phyloP scores from a whole-genome alignment of 2,329 filamentous ascomycete genomes.

The Chaetomiaceae sp. region DNA sequence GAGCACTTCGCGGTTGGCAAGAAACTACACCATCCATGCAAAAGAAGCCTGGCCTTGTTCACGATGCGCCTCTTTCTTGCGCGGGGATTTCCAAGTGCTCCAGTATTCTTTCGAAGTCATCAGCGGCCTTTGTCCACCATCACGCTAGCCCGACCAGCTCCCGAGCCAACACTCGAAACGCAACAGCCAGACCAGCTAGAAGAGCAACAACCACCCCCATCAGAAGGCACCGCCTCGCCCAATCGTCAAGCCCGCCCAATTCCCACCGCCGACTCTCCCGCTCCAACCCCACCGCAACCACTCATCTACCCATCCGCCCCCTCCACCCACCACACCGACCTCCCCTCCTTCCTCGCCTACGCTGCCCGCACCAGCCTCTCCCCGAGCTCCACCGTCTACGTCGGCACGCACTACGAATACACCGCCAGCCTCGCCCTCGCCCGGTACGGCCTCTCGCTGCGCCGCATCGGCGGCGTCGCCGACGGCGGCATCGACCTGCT shows the following conservation, averaged over 20 bases:
- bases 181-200: not conserved
- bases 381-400: slow-evolving; percentile 52
- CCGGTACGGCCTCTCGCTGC: slow-evolving; percentile 57
- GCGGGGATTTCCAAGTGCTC: not conserved
- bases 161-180: not conserved
- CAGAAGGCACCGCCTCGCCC: not conserved
- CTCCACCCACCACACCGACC: slow-evolving; percentile 52
- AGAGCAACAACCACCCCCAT: slow-evolving; percentile 2
- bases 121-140: slow-evolving; percentile 6
- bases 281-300: slow-evolving; percentile 1
- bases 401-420: slow-evolving; percentile 76
- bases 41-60: too few species aligned
- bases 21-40: too few species aligned
- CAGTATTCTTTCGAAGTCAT: not conserved
- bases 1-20: too few species aligned
- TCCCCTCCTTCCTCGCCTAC: slow-evolving; percentile 60
- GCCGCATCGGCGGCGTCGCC: slow-evolving; percentile 57
- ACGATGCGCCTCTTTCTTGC: slow-evolving; percentile 4
- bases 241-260: not conserved
- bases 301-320: slow-evolving; percentile 42
- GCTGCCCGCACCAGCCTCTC: slow-evolving; percentile 51
- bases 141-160: not conserved
- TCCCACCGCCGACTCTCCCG: not conserved
- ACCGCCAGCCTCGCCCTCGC: slow-evolving; percentile 50
- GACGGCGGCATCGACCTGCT: slow-evolving; percentile 71